Evolutionary conservation across 441 rosid species (phyloP).

Genomic region (Pelargonium myrrhifolium): DNA sequence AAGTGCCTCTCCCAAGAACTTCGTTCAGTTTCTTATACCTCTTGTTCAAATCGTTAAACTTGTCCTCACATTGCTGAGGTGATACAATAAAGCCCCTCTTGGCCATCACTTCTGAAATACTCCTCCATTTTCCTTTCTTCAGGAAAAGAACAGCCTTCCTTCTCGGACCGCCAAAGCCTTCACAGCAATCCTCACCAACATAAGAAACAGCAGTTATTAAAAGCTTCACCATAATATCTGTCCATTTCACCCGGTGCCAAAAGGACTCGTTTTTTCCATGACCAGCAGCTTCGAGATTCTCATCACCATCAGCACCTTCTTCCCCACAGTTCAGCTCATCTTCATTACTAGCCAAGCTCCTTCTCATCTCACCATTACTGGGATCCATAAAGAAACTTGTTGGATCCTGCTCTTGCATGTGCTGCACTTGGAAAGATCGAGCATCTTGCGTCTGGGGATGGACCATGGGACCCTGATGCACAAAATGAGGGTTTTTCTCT

Average conservation of each 20-base stretch:
- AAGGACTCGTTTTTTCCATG: conserved; percentile 11
- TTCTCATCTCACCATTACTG: not conserved
- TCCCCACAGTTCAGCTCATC: not conserved
- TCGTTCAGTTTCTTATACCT: conserved; percentile 29
- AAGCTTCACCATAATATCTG: conserved; percentile 26
- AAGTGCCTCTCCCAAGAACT: conserved; percentile 28
- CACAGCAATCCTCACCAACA: conserved; percentile 20
- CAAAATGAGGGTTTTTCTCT: conserved; percentile 10
- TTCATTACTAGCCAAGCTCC: conserved; percentile 1
- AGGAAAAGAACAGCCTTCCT: conserved; percentile 12
- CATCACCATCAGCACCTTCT: conserved; percentile 15
- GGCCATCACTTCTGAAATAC: conserved; percentile 23
- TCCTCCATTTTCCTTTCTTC: conserved; percentile 29
- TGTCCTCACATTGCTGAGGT: conserved; percentile 34
- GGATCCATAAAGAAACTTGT: not conserved
- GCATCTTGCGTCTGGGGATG: not conserved
- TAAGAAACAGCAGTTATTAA: conserved; percentile 27
- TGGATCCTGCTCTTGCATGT: conserved; percentile 1
- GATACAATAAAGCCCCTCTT: conserved; percentile 26
- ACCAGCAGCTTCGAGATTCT: not conserved
- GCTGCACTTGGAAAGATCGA: not conserved
- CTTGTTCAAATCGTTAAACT: conserved; percentile 27
- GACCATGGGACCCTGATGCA: conserved; percentile 9
- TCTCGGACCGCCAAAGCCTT: conserved; percentile 8
- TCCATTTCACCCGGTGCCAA: conserved; percentile 29